Evolutionary conservation across 805 yeast genomes (phyloP), one percentile per base, ranked within the genome.

Genomic region (Debaryomyces castellii): DNA sequence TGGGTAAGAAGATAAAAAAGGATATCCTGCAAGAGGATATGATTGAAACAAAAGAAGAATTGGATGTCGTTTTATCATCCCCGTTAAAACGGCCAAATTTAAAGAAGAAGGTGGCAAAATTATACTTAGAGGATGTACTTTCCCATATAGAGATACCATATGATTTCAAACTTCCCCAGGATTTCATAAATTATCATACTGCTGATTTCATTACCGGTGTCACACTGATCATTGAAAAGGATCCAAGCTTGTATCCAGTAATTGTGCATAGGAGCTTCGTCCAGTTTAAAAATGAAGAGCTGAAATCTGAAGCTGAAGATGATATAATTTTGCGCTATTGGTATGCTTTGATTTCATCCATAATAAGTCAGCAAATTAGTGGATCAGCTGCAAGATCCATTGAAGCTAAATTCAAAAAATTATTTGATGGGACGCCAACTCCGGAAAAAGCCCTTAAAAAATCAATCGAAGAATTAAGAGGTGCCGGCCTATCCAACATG

Each of bases 381-480:
- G 96, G 96, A 1, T 76, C 80, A 0, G 95, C 97, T 1, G 96
- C 97, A 0, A 62, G 57, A 8, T 75, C 90, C 1, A 87, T 90
- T 24, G 73, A 76, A 46, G 48, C 50, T 9, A 76, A 78, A 51
- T 76, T 87, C 45, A 49, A 48, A 21, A 57, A 58, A 16, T 44
- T 69, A 16, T 69, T 71, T 42, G 51, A 49, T 1, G 57, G 49
- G 55, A 64, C 73, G 40, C 90, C 94, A 0, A 64, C 77, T 0
- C 85, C 92, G 0, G 57, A 63, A 24, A 66, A 67, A 28, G 71
- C 86, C 1, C 51, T 74, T 4, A 58, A 59, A 0, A 60, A 68
- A 11, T 55, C 71, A 2, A 59, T 64, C 3, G 85, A 83, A 12
- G 67, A 67, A 4, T 64, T 91, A 40, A 65, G 89, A 38, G 65